Evolutionary conservation across 495 filamentous ascomycete genomes (phyloP).

Genomic region (Neurospora sp.): DNA sequence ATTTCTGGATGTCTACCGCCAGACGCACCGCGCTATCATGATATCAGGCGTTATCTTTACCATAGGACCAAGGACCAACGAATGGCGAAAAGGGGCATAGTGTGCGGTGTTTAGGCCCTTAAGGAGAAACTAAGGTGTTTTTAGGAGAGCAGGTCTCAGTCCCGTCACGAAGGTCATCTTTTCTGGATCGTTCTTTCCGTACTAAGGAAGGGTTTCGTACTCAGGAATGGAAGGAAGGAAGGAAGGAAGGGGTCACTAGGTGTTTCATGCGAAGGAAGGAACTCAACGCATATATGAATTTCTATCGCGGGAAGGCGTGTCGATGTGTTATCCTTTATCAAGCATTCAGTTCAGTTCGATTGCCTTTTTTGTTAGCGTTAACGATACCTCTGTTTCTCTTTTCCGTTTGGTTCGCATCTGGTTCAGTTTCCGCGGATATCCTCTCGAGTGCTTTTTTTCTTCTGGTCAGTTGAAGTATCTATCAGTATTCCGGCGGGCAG

Average conservation of each 20-base stretch:
- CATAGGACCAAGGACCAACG: neutral
- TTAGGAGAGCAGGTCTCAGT: neutral
- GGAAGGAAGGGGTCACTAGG: neutral
- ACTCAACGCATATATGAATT: neutral
- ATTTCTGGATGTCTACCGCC: neutral
- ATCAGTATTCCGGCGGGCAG: neutral
- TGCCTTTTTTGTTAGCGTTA: neutral
- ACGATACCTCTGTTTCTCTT: neutral
- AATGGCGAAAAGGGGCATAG: neutral
- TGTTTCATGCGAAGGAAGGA: neutral
- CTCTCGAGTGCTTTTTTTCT: neutral
- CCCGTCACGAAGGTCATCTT: neutral
- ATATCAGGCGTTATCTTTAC: neutral
- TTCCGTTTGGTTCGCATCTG: neutral
- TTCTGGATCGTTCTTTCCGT: neutral
- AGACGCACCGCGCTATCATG: neutral
- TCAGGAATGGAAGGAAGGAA: neutral
- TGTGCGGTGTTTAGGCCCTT: neutral
- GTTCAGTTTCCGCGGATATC: neutral
- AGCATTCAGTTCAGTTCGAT: neutral
- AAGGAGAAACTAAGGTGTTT: neutral
- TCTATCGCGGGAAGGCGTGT: neutral
- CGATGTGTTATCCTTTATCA: neutral
- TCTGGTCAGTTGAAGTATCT: neutral
- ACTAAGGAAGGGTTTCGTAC: neutral